Evolutionary conservation across 441 rosid genomes (phyloP).

Genomic region (Populus tomentosa): DNA sequence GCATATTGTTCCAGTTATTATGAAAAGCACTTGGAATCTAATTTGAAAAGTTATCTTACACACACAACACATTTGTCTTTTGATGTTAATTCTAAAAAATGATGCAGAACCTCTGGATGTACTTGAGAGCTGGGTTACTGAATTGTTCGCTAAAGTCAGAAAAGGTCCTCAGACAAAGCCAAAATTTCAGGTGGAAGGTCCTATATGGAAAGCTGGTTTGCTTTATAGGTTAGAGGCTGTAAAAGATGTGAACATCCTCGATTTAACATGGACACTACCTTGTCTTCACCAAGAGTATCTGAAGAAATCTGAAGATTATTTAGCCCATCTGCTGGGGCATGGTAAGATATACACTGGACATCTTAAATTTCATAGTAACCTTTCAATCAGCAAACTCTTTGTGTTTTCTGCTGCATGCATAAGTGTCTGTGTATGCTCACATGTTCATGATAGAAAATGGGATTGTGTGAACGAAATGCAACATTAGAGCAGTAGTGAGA

Average conservation of each 20-base stretch:
- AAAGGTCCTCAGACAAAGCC: conserved; percentile 62
- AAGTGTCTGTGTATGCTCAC: not conserved
- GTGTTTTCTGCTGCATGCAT: not conserved
- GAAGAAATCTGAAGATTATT: conserved; percentile 93
- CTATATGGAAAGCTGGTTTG: conserved; percentile 81
- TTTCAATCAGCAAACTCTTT: not conserved
- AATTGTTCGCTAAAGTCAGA: conserved; percentile 64
- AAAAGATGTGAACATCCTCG: conserved; percentile 83
- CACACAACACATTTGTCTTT: not conserved
- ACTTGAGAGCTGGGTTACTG: conserved; percentile 85
- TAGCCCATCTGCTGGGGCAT: conserved; percentile 93
- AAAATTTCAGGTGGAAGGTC: conserved; percentile 51
- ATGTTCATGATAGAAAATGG: not conserved
- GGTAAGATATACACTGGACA: conserved; percentile 42
- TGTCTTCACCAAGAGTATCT: conserved; percentile 80
- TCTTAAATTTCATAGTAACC: not conserved
- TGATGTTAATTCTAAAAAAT: conserved; percentile 14
- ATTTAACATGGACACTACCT: conserved; percentile 87
- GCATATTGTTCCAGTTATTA: not conserved
- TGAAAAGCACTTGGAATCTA: not conserved
- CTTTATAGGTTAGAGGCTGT: conserved; percentile 84
- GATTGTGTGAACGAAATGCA: not conserved
- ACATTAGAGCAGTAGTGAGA: not conserved
- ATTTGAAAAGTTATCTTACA: not conserved
- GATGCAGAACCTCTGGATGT: conserved; percentile 81